These are phyloP conservation scores for Conticribra guillardii DNA, from an alignment of 108 stramenopile genomes.

Conservation along the genomic window DNA sequence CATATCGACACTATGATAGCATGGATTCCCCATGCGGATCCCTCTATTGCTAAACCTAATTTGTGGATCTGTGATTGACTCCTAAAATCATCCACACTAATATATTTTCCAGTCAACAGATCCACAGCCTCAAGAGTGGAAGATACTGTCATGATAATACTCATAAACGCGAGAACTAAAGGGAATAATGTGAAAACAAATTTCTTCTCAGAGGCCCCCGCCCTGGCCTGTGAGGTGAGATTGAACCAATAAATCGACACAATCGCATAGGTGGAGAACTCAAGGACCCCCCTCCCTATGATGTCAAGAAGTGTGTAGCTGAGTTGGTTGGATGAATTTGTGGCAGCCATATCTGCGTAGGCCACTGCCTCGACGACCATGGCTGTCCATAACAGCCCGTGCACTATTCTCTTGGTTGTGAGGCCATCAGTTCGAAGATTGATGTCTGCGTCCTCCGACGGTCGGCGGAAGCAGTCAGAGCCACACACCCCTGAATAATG, in stretches of 20 bases:
- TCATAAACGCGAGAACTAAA: slow-evolving; percentile 21
- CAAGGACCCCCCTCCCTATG: slow-evolving; percentile 49
- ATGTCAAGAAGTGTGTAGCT: slow-evolving; percentile 49
- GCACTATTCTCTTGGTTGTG: slow-evolving; percentile 40
- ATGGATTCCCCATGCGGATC: slow-evolving; percentile 40
- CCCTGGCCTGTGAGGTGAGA: slow-evolving; percentile 26
- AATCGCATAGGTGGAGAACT: slow-evolving; percentile 39
- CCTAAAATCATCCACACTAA: slow-evolving; percentile 26
- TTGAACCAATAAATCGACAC: slow-evolving; percentile 45
- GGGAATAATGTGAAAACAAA: slow-evolving; percentile 29
- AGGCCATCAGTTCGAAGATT: slow-evolving; percentile 35
- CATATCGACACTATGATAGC: slow-evolving; percentile 37
- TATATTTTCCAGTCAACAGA: slow-evolving; percentile 15
- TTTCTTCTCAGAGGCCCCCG: slow-evolving; percentile 30
- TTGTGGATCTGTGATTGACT: slow-evolving; percentile 22
- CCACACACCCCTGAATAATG: slow-evolving; percentile 39
- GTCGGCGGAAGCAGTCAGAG: slow-evolving; percentile 11
- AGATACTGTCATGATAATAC: slow-evolving; percentile 18
- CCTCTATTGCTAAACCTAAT: slow-evolving; percentile 37
- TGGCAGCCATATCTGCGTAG: slow-evolving; percentile 34
- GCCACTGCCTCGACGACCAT: slow-evolving; percentile 39
- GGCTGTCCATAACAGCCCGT: slow-evolving; percentile 32
- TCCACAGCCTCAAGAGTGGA: slow-evolving; percentile 33
- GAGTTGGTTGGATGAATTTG: slow-evolving; percentile 23
- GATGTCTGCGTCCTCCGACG: slow-evolving; percentile 10